Evolutionary conservation across 371 early-diverging fungal species (phyloP).

Genomic region (Actinomucor elegans): DNA sequence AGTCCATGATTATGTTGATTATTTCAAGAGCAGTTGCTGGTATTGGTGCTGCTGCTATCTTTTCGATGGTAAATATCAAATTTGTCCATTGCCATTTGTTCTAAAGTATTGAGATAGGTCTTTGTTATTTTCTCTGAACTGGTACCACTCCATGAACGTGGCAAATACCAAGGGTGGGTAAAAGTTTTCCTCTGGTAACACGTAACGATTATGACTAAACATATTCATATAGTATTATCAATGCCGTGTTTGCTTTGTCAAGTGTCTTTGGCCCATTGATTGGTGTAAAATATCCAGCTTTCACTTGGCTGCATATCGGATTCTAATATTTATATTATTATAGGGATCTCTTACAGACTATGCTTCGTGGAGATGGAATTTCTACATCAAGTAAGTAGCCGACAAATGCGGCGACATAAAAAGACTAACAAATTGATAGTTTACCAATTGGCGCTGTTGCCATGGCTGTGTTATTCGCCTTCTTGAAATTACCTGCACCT

Average conservation of each 20-base stretch:
- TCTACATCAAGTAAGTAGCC: conserved; percentile 42
- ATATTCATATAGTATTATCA: conserved; percentile 26
- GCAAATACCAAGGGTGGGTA: conserved; percentile 56
- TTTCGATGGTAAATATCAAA: conserved; percentile 39
- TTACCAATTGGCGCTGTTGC: conserved; percentile 49
- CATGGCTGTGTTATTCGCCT: conserved; percentile 30
- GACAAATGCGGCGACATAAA: too few species aligned
- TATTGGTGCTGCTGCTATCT: conserved; percentile 65
- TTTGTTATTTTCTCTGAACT: conserved; percentile 68
- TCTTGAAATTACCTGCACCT: conserved; percentile 28
- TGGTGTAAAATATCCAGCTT: conserved; percentile 27
- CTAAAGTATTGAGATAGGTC: conserved; percentile 19
- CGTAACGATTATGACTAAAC: not conserved
- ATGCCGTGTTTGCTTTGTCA: conserved; percentile 48
- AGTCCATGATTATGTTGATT: conserved; percentile 67
- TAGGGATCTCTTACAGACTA: conserved; percentile 41
- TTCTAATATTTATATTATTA: not conserved
- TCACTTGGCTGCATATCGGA: not conserved
- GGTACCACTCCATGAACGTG: conserved; percentile 55
- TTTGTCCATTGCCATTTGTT: conserved; percentile 67
- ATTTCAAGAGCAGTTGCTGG: conserved; percentile 60
- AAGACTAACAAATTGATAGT: too few species aligned
- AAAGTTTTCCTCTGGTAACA: not conserved
- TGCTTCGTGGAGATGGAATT: conserved; percentile 40
- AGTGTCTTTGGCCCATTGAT: conserved; percentile 49